phyloP scores from a whole-genome alignment of 371 early-diverging fungal species.

The Mortierella sp. region DNA sequence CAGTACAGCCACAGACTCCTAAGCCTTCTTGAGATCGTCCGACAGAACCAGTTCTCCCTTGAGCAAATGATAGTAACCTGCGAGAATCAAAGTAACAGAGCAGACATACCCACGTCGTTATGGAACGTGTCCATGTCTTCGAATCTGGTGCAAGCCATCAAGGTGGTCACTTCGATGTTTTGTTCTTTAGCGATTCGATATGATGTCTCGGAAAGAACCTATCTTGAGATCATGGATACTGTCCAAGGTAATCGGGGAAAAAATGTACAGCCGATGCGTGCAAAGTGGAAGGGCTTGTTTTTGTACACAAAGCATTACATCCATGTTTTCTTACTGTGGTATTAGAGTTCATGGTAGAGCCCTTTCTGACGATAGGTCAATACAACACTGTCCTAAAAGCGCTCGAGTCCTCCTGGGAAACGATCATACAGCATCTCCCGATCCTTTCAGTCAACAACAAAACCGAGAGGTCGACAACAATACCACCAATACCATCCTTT shows the following conservation, averaged over 20 bases:
- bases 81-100: background rate
- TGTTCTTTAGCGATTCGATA: background rate
- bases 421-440: background rate
- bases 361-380: background rate
- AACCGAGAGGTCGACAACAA: background rate
- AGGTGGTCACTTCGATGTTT: background rate
- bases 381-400: background rate
- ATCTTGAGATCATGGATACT: background rate
- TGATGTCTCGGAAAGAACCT: background rate
- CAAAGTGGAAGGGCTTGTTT: too few species aligned
- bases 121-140: background rate
- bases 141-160: background rate
- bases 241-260: background rate
- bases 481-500: background rate
- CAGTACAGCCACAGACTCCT: background rate
- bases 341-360: background rate
- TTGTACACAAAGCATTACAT: too few species aligned
- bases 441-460: background rate
- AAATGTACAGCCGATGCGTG: background rate
- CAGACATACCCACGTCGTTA: background rate
- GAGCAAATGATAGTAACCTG: background rate
- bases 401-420: background rate
- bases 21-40: background rate
- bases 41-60: background rate
- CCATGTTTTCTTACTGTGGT: too few species aligned